Evolutionary conservation across 2,329 filamentous ascomycete genomes (phyloP), one percentile per base, ranked within the genome.

Genomic region (Scortechinia acanthostroma): DNA sequence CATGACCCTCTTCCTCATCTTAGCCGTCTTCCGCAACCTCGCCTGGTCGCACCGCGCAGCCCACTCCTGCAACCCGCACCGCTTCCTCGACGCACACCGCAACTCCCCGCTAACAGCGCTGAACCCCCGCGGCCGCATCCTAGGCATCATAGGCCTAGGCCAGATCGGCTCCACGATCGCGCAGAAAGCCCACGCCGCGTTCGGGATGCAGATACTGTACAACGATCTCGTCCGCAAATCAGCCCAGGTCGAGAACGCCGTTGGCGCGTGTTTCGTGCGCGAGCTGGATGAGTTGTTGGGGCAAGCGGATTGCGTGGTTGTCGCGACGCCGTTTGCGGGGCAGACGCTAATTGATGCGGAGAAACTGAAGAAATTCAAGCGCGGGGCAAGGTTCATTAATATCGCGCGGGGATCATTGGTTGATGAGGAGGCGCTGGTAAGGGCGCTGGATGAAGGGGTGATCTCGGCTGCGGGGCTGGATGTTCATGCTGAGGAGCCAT

Each of bases 111-210:
- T 65, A 2, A 60, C 68, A 2, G 73, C 74, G 1, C 66, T 69
- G 46, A 76, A 78, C 49, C 74, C 74, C 0, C 64, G 65, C 14
- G 63, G 64, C 4, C 65, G 68, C 42, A 60, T 59, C 1, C 62
- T 79, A 0, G 75, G 75, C 2, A 70, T 79, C 17, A 68, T 80
- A 5, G 76, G 76, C 0, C 59, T 80, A 0, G 76, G 75, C 1
- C 67, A 70, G 14, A 69, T 70, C 35, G 66, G 67, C 1, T 40
- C 6, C 23, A 57, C 50, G 2, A 67, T 78, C 6, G 75, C 75
- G 0, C 58, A 70, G 33, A 79, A 78, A 50, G 73, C 68, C 0
- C 57, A 60, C 16, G 48, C 58, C 0, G 69, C 68, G 1, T 70
- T 77, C 44, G 69, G 70, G 4, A 77, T 80, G 74, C 62, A 66